Base-by-base conservation (phyloP, 768 basidiomycete species). In the Dentipellis sp. region DNA sequence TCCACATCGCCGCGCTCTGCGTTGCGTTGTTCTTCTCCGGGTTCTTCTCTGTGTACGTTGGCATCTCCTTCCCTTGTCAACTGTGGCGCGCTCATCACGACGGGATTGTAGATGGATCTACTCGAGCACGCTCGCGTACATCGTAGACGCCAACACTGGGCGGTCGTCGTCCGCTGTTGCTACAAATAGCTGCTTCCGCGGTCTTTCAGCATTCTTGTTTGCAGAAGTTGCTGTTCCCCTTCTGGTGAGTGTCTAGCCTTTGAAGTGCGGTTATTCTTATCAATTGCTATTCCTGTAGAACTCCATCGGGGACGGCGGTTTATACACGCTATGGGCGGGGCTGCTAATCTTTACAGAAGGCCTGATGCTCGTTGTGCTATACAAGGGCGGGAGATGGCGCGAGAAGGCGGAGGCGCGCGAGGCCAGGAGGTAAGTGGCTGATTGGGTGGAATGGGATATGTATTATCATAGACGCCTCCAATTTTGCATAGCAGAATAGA, bases 61-160 rank as follows among this genome's bases (percentile, higher is more conserved):
- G 21, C 23, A 40, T 11, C 45, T 35, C 35, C 16, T 29, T 21
- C 34, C 29, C 50, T 52, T 19, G 22, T 52, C 34, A 17, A 19
- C 22, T 62, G 6, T 17, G 56, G 21, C 54, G 39, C 57, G 56
- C 54, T 35, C 35, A 22, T 22, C 14, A 4, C 35, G 29, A 23
- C 17, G 17, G 47, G 7, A 40, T 42, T 23, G 2, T 57, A 82
- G 79, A 62, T 75, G 75, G 69, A 80, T 84, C 50, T 86, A 88
- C 65, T 70, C 82, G 14, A 81, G 82, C 51, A 85, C 87, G 0
- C 70, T 94, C 34, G 86, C 92, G 0, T 94, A 93, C 63, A 75
- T 94, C 36, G 90, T 94, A 14, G 92, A 97, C 62, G 82, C 90
- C 4, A 97, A 94, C 66, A 74, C 76, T 6, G 93, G 92, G 9